phyloP scores from a whole-genome alignment of 176 grass and related monocot species.

The Cenchrus americanus region DNA sequence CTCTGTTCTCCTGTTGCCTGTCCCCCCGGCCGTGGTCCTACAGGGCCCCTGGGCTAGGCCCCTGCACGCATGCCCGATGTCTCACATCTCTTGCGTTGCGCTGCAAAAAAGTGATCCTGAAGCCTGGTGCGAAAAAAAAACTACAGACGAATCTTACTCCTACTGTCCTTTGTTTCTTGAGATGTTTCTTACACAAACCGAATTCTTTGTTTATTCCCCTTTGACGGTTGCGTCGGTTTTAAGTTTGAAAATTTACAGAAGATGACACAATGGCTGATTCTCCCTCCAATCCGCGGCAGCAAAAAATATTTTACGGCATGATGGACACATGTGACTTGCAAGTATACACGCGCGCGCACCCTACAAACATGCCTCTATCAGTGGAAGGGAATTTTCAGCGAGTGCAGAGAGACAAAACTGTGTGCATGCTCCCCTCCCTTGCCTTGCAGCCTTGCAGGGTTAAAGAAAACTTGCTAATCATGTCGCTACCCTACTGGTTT shows the following conservation, averaged over 20 bases:
- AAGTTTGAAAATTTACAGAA: constrained; percentile 24
- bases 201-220: neutral
- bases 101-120: neutral
- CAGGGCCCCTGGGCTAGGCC: neutral
- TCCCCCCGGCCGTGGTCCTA: neutral
- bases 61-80: neutral
- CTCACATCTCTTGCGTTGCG: neutral
- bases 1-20: neutral
- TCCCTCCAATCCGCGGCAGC: neutral
- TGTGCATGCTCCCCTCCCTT: neutral
- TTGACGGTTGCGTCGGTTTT: constrained; percentile 22
- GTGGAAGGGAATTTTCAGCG: constrained; percentile 42
- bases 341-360: constrained; percentile 23
- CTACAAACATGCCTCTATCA: constrained; percentile 50
- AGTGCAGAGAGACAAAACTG: constrained; percentile 35
- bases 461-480: neutral
- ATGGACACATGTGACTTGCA: constrained; percentile 49
- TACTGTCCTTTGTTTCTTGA: neutral
- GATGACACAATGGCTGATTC: neutral
- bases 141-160: neutral
- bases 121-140: neutral
- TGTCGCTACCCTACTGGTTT: constrained; percentile 4
- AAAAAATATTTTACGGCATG: constrained; percentile 43
- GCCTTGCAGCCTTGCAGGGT: neutral
- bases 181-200: neutral